Conservation (phyloP, 306 rosid species). For the Malus fusca region DNA sequence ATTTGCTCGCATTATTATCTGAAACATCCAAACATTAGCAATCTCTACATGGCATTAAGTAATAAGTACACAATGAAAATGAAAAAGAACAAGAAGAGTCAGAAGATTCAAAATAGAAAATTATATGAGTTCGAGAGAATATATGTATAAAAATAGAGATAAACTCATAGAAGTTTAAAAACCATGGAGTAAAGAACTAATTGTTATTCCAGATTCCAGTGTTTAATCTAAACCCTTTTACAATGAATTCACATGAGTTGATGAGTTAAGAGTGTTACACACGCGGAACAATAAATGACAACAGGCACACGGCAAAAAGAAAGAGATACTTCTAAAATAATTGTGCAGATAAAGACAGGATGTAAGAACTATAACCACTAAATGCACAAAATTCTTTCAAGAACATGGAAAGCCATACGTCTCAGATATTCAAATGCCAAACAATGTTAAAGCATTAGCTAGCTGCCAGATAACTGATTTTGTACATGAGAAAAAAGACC, state of each 20-base stretch:
- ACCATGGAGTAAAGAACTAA: too few species aligned
- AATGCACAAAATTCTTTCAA: not conserved
- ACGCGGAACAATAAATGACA: not conserved
- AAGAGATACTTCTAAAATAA: not conserved
- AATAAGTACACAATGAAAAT: not conserved
- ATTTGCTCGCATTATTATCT: conserved; percentile 85
- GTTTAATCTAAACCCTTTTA: too few species aligned
- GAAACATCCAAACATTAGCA: conserved; percentile 31
- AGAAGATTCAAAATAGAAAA: not conserved
- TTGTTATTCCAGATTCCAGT: too few species aligned
- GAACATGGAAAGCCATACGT: not conserved
- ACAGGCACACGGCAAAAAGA: not conserved
- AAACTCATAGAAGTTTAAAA: too few species aligned
- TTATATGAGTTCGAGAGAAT: not conserved
- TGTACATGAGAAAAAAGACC: not conserved
- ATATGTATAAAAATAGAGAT: not conserved
- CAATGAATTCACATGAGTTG: not conserved
- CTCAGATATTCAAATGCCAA: not conserved
- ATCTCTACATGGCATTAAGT: not conserved
- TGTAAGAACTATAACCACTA: not conserved
- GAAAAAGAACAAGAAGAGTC: not conserved
- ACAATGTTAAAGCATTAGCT: not conserved
- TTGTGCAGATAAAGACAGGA: not conserved
- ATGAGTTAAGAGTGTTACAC: not conserved
- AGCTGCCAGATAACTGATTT: not conserved